Evolutionary conservation across 768 basidiomycete genomes (phyloP), one percentile per base, ranked within the genome.

Genomic region (Chalciporus chontae): DNA sequence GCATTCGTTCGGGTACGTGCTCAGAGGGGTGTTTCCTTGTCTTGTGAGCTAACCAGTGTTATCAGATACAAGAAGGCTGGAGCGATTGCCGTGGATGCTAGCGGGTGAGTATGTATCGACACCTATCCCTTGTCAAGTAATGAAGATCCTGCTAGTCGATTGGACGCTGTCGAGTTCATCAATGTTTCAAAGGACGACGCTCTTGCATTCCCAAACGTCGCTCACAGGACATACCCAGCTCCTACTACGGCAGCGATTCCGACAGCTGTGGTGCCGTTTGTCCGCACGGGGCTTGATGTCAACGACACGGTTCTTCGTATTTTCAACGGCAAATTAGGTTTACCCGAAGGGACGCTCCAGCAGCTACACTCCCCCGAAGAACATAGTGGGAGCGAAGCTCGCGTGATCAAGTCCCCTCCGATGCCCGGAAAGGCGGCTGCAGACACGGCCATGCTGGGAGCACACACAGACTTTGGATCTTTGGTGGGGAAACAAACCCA

Each of bases 401-500:
- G 85, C 11, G 60, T 78, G 10, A 81, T 79, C 53, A 78, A 66
- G 58, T 78, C 71, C 24, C 76, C 80, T 1, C 74, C 73, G 1
- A 68, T 61, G 48, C 63, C 66, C 4, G 56, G 54, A 0, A 62
- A 65, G 15, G 27, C 40, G 4, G 11, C 51, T 8, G 62, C 63
- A 7, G 67, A 72, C 6, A 73, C 65, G 40, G 68, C 72, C n/a
- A 70, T 72, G 0, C 61, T 85, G n/a, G 83, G 83, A 17, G 77
- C 79, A 2, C 86, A 87, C 60, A 85, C 84, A 3, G 85, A 86
- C 63, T 87, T 86, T 54, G 84, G 85, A n/a, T 81, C 80, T n/a
- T 61, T 86, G 49, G 83, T 84, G 55, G 59, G 77, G 38, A 7
- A 9, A 37, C 8, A 19, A 23, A 19, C 4, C 15, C 34, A 2